Percentiles rank a stretch among this genome's conserved stretches.
These are phyloP conservation scores for Crucihimalaya himalaica DNA, from an alignment of 345 rosid genomes.

Conservation along the genomic window DNA sequence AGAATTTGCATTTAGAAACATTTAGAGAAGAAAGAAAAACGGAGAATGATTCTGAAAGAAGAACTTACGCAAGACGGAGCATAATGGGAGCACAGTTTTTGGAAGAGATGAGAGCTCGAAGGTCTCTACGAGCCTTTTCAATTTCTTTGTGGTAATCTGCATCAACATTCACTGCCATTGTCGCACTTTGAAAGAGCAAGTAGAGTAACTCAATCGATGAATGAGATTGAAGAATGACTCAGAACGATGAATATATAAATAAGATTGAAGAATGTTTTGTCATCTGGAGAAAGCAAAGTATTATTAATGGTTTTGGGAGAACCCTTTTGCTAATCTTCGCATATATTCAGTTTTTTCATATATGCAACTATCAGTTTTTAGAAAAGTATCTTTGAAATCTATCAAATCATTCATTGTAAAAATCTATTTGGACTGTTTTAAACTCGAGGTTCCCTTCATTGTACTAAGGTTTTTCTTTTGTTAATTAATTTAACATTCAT, in stretches of 20 bases:
- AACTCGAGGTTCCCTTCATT: too few species aligned
- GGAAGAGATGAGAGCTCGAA: slow-evolving; percentile 72
- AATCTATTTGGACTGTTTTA: too few species aligned
- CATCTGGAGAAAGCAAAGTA: slow-evolving; percentile 37
- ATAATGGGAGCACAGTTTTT: slow-evolving; percentile 75
- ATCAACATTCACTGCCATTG: slow-evolving; percentile 49
- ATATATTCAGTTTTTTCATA: slow-evolving; percentile 20
- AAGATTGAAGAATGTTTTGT: slow-evolving; percentile 22
- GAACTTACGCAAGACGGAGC: slow-evolving; percentile 87
- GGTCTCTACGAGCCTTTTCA: slow-evolving; percentile 70
- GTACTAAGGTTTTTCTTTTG: too few species aligned
- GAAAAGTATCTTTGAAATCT: too few species aligned
- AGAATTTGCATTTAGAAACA: neutral
- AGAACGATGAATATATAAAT: neutral
- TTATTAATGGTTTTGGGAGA: slow-evolving; percentile 1
- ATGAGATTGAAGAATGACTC: slow-evolving; percentile 1
- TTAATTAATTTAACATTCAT: too few species aligned
- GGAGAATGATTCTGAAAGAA: neutral
- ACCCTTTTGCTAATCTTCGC: slow-evolving; percentile 33
- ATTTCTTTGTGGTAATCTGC: slow-evolving; percentile 66
- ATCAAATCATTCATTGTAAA: too few species aligned
- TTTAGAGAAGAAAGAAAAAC: neutral
- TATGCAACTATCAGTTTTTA: neutral
- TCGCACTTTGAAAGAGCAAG: slow-evolving; percentile 13
- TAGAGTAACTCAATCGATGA: neutral